phyloP scores from a whole-genome alignment of 1,284 basidiomycete species.

The Tilletia indica region DNA sequence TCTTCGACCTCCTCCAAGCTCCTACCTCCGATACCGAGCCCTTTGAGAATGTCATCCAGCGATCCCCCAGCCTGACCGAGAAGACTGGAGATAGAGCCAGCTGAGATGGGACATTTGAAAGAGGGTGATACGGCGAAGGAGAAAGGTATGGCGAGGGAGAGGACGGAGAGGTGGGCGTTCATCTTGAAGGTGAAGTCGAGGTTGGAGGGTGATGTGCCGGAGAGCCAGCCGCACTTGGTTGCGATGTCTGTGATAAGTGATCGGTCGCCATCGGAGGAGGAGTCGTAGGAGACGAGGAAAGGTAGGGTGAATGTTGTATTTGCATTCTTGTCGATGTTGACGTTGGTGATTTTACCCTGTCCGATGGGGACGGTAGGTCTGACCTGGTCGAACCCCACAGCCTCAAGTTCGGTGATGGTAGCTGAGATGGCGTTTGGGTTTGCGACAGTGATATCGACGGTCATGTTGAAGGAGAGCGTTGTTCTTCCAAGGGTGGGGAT shows the following conservation, averaged over 20 bases:
- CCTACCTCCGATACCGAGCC: slow-evolving; percentile 1
- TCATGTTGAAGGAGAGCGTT: slow-evolving; percentile 42
- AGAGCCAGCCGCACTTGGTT: slow-evolving; percentile 67
- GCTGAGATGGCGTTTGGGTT: slow-evolving; percentile 53
- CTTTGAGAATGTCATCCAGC: slow-evolving; percentile 1
- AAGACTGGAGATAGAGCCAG: not conserved
- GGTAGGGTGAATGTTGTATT: slow-evolving; percentile 78
- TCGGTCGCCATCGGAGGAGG: slow-evolving; percentile 64
- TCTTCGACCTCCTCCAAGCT: not conserved
- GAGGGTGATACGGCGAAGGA: slow-evolving; percentile 21
- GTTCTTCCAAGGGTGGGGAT: slow-evolving; percentile 27
- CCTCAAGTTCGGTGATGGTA: slow-evolving; percentile 39
- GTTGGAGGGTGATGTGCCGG: slow-evolving; percentile 45
- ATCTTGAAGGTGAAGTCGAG: slow-evolving; percentile 34
- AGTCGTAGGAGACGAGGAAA: slow-evolving; percentile 71
- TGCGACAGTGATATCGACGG: slow-evolving; percentile 43
- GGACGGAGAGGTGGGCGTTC: slow-evolving; percentile 35
- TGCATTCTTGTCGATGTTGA: slow-evolving; percentile 66
- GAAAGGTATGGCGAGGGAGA: slow-evolving; percentile 38
- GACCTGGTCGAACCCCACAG: slow-evolving; percentile 38
- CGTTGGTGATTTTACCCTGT: slow-evolving; percentile 59
- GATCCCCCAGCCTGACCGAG: slow-evolving; percentile 3
- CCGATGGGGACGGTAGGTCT: slow-evolving; percentile 36
- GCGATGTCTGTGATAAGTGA: slow-evolving; percentile 68
- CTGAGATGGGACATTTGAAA: slow-evolving; percentile 4